These are phyloP conservation scores for Curvularia spicifera DNA, from an alignment of 2,329 filamentous ascomycete genomes.

Conservation along the genomic window DNA sequence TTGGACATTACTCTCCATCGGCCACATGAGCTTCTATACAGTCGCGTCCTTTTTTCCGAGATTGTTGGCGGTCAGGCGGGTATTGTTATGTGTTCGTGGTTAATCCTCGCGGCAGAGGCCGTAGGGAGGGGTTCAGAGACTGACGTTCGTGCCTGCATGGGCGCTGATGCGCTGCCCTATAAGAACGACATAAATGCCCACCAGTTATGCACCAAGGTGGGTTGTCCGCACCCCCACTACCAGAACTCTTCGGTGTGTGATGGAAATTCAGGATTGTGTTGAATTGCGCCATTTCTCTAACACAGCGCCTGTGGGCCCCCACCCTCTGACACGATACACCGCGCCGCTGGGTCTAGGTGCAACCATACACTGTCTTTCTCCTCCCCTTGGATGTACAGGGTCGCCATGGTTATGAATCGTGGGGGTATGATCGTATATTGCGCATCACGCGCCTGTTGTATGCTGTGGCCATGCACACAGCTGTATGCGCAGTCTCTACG, in stretches of 20 bases:
- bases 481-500: neutral
- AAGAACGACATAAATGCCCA: constrained; percentile 31
- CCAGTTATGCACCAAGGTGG: constrained; percentile 26
- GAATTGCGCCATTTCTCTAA: constrained; percentile 33
- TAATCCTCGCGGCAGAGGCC: constrained; percentile 22
- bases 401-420: neutral
- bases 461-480: neutral
- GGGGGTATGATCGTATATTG: constrained; percentile 6
- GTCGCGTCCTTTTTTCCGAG: constrained; percentile 14
- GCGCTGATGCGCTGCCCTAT: constrained; percentile 39
- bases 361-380: neutral
- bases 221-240: constrained; percentile 28
- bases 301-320: constrained; percentile 20
- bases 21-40: constrained; percentile 27
- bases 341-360: constrained; percentile 1
- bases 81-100: constrained; percentile 24
- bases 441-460: neutral
- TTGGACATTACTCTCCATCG: constrained; percentile 50
- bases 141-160: constrained; percentile 33
- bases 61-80: constrained; percentile 2
- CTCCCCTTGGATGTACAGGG: constrained; percentile 10
- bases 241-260: constrained; percentile 20
- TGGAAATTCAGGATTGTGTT: constrained; percentile 24
- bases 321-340: constrained; percentile 33
- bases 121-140: constrained; percentile 26